Conservation (phyloP, 306 rosid genomes). For the Carpinus fangiana region DNA sequence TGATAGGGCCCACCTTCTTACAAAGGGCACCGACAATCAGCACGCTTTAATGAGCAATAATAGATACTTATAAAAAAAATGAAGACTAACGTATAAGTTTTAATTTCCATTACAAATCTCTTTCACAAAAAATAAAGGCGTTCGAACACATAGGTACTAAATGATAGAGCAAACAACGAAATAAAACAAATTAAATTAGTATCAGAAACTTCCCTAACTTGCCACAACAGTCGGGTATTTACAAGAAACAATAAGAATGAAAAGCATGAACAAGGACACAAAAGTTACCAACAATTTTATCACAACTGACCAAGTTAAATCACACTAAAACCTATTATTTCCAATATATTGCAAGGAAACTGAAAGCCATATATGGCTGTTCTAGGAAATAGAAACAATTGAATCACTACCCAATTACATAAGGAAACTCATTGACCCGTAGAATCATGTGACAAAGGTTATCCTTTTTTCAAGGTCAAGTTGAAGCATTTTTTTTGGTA, state of each 20-base stretch:
- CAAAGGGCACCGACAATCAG: not conserved
- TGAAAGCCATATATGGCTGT: not conserved
- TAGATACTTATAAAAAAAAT: not conserved
- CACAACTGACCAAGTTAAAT: not conserved
- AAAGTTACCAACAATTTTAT: not conserved
- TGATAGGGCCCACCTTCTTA: conserved; percentile 1
- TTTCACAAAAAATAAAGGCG: not conserved
- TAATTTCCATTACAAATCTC: not conserved
- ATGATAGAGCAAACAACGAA: not conserved
- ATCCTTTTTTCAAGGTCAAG: not conserved
- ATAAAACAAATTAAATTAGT: not conserved
- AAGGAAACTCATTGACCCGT: not conserved
- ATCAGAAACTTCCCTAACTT: not conserved
- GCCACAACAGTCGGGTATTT: not conserved
- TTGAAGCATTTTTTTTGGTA: not conserved
- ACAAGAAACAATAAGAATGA: not conserved
- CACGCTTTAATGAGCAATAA: not conserved
- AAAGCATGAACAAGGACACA: not conserved
- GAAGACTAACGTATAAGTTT: not conserved
- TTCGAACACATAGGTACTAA: not conserved
- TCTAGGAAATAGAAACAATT: not conserved
- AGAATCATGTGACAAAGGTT: not conserved
- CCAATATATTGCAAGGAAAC: not conserved
- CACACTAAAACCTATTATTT: not conserved
- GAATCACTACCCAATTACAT: not conserved